Conservation (phyloP, 2,329 filamentous ascomycete species). For the Xylariaceae sp. region DNA sequence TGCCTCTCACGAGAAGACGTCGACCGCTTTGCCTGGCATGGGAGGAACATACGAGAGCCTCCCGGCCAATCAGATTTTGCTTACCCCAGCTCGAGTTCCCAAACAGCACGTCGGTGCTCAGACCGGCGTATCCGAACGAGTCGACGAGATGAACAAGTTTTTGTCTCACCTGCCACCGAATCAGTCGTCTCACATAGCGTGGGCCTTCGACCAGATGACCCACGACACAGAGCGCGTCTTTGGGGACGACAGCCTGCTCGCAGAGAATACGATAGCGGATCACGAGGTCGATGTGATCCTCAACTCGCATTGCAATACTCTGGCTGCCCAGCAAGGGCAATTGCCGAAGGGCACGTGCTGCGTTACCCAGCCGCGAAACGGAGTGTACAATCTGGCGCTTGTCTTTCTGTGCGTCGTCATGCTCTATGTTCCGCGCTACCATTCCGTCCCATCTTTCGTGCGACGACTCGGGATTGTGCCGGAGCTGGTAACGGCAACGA, state of each 20-base stretch:
- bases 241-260: constrained; percentile 41
- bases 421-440: constrained; percentile 12
- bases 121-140: constrained; percentile 39
- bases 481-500: constrained; percentile 12
- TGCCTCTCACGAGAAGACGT: constrained; percentile 14
- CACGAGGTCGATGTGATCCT: constrained; percentile 45
- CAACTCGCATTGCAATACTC: constrained; percentile 47
- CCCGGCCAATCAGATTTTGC: constrained; percentile 23
- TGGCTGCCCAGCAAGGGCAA: constrained; percentile 29
- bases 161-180: constrained; percentile 34
- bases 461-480: constrained; percentile 4
- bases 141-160: constrained; percentile 45
- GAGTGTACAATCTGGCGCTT: constrained; percentile 28
- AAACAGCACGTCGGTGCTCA: constrained; percentile 32
- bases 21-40: constrained; percentile 6
- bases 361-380: constrained; percentile 31
- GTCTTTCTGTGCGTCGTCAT: constrained; percentile 24
- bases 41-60: constrained; percentile 5
- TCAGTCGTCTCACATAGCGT: constrained; percentile 36
- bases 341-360: constrained; percentile 47
- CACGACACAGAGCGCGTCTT: constrained; percentile 28
- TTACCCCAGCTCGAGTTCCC: constrained; percentile 40
- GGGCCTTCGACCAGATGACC: constrained; percentile 44
- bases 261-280: constrained; percentile 35
- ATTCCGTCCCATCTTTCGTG: constrained; percentile 11